Percentiles rank a stretch among this genome's conserved stretches.
These are phyloP conservation scores for Pezicula rhizophila DNA, from an alignment of 2,329 filamentous ascomycete genomes.

Conservation along the genomic window DNA sequence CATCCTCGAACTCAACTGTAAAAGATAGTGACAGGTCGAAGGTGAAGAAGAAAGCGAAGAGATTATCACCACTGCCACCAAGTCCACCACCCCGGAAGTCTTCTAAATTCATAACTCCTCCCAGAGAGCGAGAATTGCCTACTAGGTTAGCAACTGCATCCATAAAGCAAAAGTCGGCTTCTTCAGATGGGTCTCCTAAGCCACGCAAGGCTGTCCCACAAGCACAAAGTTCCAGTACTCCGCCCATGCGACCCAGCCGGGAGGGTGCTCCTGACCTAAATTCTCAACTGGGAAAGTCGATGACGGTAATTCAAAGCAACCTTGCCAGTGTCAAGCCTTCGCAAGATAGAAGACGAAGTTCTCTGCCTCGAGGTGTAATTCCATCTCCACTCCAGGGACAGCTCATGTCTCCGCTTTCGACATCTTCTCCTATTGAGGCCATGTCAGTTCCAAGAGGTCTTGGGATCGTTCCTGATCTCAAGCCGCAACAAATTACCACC, in stretches of 20 bases:
- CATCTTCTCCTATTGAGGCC: constrained; percentile 27
- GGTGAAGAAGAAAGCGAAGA: constrained; percentile 32
- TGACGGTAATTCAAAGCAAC: constrained; percentile 58
- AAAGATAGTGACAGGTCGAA: constrained; percentile 43
- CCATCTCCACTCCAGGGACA: constrained; percentile 19
- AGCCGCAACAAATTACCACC: constrained; percentile 13
- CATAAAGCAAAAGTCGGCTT: constrained; percentile 22
- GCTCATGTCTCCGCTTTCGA: constrained; percentile 29
- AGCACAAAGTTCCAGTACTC: constrained; percentile 25
- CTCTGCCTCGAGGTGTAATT: constrained; percentile 9
- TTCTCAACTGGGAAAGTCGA: constrained; percentile 43
- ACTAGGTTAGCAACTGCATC: constrained; percentile 31
- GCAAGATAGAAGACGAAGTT: constrained; percentile 18
- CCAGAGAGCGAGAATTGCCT: constrained; percentile 33
- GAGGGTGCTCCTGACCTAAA: constrained; percentile 61
- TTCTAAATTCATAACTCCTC: constrained; percentile 43
- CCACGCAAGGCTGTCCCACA: constrained; percentile 2
- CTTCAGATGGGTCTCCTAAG: constrained; percentile 10
- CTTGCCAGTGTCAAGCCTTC: constrained; percentile 26
- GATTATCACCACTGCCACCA: constrained; percentile 43
- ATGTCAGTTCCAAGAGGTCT: constrained; percentile 24
- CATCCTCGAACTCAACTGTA: constrained; percentile 66
- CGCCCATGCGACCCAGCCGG: constrained; percentile 59
- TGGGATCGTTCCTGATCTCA: constrained; percentile 24
- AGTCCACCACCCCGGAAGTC: constrained; percentile 59